phyloP scores from a whole-genome alignment of 768 basidiomycete species.

The Naganishia friedmannii region DNA sequence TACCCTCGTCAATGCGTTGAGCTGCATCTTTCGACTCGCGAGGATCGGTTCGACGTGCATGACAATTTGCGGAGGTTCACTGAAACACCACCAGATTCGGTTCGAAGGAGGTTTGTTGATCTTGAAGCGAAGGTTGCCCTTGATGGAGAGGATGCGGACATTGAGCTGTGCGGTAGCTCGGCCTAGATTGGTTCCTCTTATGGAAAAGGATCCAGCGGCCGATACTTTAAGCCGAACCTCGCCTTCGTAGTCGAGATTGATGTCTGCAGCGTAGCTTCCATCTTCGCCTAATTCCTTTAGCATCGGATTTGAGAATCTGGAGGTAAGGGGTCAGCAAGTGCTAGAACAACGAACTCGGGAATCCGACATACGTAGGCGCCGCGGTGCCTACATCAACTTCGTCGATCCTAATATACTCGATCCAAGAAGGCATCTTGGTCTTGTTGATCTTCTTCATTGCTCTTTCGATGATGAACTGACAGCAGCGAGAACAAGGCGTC shows the following conservation, averaged over 20 bases:
- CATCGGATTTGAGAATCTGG: conserved; percentile 90
- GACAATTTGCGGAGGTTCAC: conserved; percentile 79
- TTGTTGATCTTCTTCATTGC: conserved; percentile 92
- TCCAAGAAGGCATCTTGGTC: conserved; percentile 81
- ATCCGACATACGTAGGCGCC: conserved; percentile 58
- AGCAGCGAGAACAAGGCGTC: conserved; percentile 20
- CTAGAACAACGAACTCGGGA: background rate
- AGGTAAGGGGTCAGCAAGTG: background rate
- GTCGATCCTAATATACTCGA: conserved; percentile 78
- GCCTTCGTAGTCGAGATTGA: conserved; percentile 65
- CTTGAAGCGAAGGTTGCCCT: conserved; percentile 78
- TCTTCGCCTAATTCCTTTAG: conserved; percentile 92
- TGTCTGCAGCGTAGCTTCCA: conserved; percentile 85
- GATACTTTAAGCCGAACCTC: conserved; percentile 78
- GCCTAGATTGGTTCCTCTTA: conserved; percentile 67
- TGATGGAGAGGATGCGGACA: conserved; percentile 78
- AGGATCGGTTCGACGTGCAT: conserved; percentile 89
- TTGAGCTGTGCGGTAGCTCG: conserved; percentile 62
- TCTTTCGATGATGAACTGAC: conserved; percentile 70
- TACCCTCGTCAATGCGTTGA: conserved; percentile 83
- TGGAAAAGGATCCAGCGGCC: conserved; percentile 12
- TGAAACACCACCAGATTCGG: conserved; percentile 90
- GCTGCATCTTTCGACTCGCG: conserved; percentile 88
- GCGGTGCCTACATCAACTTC: conserved; percentile 84
- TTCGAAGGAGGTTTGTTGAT: conserved; percentile 92